Percentiles rank a stretch among this genome's conserved stretches.
phyloP scores from a whole-genome alignment of 78 protist species.

The Dictyostelium intermedium region DNA sequence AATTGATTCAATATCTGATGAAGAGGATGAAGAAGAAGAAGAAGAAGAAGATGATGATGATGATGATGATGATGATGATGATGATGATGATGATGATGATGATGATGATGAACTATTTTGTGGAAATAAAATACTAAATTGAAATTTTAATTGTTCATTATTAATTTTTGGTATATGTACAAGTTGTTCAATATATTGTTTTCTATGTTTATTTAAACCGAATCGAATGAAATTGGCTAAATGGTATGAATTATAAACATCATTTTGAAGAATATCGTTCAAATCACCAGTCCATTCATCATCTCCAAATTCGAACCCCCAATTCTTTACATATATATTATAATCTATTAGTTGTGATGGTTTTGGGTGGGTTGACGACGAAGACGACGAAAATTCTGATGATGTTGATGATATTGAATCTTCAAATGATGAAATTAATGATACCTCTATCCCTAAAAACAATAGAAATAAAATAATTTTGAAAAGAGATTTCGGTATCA shows the following conservation, averaged over 20 bases:
- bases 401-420: not conserved
- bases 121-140: not conserved
- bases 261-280: not conserved
- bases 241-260: not conserved
- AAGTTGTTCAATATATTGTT: not conserved
- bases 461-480: not conserved
- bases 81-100: not conserved
- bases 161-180: not conserved
- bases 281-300: not conserved
- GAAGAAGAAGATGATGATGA: not conserved
- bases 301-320: not conserved
- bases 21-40: not conserved
- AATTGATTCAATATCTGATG: not conserved
- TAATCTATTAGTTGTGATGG: not conserved
- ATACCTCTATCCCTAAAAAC: not conserved
- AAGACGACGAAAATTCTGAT: no score
- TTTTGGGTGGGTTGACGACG: not conserved
- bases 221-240: not conserved
- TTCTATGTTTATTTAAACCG: not conserved
- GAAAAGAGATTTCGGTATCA: not conserved
- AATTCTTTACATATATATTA: constrained; percentile 4
- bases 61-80: not conserved
- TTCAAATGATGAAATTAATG: not conserved
- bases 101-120: not conserved
- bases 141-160: not conserved